These are phyloP conservation scores for Eucalyptus sideroxylon DNA, from an alignment of 345 rosid genomes.

Conservation along the genomic window DNA sequence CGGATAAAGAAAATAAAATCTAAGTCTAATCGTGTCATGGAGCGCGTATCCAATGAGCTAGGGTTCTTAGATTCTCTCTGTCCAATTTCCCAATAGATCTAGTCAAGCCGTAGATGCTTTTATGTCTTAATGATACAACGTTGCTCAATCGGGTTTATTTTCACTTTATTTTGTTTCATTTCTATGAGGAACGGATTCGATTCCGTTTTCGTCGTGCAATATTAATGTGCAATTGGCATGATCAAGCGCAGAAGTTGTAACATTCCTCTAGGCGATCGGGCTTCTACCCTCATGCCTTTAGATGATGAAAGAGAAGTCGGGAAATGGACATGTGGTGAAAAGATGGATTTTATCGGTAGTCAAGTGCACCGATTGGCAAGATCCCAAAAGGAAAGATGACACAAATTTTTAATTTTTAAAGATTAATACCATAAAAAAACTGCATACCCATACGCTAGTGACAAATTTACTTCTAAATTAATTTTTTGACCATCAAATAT, in stretches of 20 bases:
- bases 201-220: rapidly evolving
- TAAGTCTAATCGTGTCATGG: neutral
- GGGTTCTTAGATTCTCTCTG: neutral
- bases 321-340: neutral
- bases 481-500: too few species aligned
- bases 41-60: neutral
- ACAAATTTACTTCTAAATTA: too few species aligned
- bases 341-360: neutral
- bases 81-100: neutral
- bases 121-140: neutral
- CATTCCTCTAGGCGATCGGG: neutral
- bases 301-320: neutral
- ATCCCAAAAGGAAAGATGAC: neutral
- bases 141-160: neutral
- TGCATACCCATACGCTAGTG: rapidly evolving
- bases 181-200: neutral
- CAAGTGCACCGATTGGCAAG: neutral
- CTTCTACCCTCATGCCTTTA: neutral
- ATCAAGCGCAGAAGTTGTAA: neutral
- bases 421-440: too few species aligned
- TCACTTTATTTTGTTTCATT: neutral
- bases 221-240: neutral
- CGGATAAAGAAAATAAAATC: neutral
- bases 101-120: neutral
- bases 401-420: too few species aligned